A percentile compares a stretch with the other conserved stretches of the same genome.
phyloP scores from a whole-genome alignment of 371 early-diverging fungal genomes.

The Fennellomyces sp. region DNA sequence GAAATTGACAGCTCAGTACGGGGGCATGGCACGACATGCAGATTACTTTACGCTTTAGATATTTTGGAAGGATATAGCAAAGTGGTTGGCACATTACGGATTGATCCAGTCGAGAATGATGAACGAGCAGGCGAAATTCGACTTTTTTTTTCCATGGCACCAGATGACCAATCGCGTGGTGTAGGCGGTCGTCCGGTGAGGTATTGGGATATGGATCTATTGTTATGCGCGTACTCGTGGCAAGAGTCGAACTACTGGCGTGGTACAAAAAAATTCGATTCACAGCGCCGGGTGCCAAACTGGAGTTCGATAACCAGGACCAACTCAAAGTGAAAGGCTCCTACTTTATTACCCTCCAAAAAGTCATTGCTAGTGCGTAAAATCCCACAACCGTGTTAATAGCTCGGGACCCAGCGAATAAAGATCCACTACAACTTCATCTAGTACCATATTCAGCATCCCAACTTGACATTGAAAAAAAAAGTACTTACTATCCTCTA shows the following conservation, averaged over 20 bases:
- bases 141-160: neutral
- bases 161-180: neutral
- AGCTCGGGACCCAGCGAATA: constrained; percentile 45
- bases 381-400: constrained; percentile 41
- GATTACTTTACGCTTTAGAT: neutral
- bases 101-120: neutral
- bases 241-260: neutral
- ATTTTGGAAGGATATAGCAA: neutral
- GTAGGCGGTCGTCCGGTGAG: neutral
- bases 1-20: neutral
- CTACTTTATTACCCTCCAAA: neutral
- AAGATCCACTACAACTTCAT: constrained; percentile 43
- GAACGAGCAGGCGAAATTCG: neutral
- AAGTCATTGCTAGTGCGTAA: constrained; percentile 13
- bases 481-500: constrained; percentile 29
- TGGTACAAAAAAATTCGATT: neutral
- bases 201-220: neutral
- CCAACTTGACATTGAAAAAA: neutral
- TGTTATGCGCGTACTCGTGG: neutral
- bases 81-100: neutral
- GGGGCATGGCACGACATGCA: neutral
- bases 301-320: neutral
- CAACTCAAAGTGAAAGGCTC: neutral
- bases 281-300: neutral
- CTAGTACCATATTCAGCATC: constrained; percentile 15